Base-by-base conservation (phyloP, 768 basidiomycete genomes). In the Hypholoma fasciculare region DNA sequence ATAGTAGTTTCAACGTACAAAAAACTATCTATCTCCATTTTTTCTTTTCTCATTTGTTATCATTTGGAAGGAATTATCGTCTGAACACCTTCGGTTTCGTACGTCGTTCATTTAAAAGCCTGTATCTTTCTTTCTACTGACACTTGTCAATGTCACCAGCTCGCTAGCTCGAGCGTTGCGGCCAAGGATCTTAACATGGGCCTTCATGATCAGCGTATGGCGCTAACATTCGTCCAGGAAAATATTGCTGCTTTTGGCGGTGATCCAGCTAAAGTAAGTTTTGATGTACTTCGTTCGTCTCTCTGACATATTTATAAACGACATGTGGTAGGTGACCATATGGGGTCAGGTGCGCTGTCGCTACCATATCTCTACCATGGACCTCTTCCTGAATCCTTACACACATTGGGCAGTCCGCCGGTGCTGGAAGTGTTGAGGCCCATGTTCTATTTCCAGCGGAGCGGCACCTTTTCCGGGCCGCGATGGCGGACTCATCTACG, bases 201-300 rank as follows among this genome's bases (percentile, higher is more conserved):
- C n/a, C 70, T 89, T 14, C 73, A 71, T 23, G 89, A 91, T 65
- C 86, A 89, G 69, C 72, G 77, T 1, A 71, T 77, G 26, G 85
- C 86, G 0, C 69, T 92, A 0, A 64, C 72, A 13, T 90, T 88
- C 68, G 70, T 90, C 0, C 80, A 87, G 60, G 73, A 85, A 17
- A 87, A 90, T 63, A 83, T 89, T 13, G 79, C 73, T 4, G 76
- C 78, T 1, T 90, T 90, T 62, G 87, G 87, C 7, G 88, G 88
- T 1, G 82, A 88, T 68, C 80, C 82, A 12, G 60, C 70, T 11
- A 87, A 85, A 71, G 84, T 76, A 64, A 27, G 63, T 54, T 7
- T 23, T 19, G 20, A 26, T 26, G 3, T 47, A 20, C 1, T 37
- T 30, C 20, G n/a, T 17, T 34, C 17, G 46, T 9, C 27, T 14